phyloP scores from a whole-genome alignment of 2,329 filamentous ascomycete species.

The Clonostachys solani region DNA sequence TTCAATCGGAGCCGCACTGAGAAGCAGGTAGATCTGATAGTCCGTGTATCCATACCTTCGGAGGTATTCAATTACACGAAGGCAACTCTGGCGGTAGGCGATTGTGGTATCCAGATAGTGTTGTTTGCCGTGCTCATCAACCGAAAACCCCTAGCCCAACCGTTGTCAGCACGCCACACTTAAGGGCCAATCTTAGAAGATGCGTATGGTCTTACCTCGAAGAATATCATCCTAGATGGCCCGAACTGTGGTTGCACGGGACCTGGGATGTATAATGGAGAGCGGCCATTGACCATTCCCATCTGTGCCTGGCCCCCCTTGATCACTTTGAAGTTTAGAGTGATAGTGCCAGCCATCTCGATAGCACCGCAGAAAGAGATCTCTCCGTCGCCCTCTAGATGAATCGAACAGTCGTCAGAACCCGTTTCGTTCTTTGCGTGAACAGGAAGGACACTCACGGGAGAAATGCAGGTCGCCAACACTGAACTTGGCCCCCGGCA shows the following conservation, averaged over 20 bases:
- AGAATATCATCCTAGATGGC: constrained; percentile 53
- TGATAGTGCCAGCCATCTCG: constrained; percentile 91
- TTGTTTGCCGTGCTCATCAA: constrained; percentile 85
- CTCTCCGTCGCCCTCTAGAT: constrained; percentile 75
- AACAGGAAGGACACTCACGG: constrained; percentile 22
- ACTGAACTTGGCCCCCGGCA: constrained; percentile 81
- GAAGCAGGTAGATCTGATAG: constrained; percentile 80
- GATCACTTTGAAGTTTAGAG: constrained; percentile 71
- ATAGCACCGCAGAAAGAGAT: constrained; percentile 88
- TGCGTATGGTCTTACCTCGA: constrained; percentile 7
- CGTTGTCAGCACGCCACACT: constrained; percentile 43
- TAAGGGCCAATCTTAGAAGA: neutral
- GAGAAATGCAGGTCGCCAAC: constrained; percentile 87
- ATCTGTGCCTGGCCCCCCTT: constrained; percentile 73
- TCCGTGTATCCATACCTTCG: constrained; percentile 47
- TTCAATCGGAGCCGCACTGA: constrained; percentile 83
- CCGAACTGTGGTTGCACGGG: constrained; percentile 87
- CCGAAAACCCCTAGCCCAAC: constrained; percentile 86
- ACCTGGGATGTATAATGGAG: constrained; percentile 78
- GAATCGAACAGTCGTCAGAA: neutral
- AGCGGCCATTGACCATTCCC: constrained; percentile 58
- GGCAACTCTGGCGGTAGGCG: constrained; percentile 77
- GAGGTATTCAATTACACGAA: constrained; percentile 41
- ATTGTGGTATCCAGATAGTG: constrained; percentile 85
- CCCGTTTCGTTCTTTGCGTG: too few relatives aligned